Evolutionary conservation across 2,329 filamentous ascomycete genomes (phyloP).

Genomic region (Paecilomyces niveus): DNA sequence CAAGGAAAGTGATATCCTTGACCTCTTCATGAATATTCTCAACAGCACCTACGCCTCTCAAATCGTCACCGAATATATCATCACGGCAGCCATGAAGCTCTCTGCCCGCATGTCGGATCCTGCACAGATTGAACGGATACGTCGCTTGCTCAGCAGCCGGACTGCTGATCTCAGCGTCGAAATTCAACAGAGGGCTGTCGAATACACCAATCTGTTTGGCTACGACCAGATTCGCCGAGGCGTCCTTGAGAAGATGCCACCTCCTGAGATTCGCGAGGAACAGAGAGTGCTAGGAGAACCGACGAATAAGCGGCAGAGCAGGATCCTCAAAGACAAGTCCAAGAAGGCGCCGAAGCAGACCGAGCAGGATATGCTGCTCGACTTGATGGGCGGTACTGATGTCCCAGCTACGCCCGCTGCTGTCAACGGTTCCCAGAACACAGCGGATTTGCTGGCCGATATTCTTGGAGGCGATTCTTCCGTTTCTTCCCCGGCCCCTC

Average conservation of each 20-base stretch:
- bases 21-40: constrained; percentile 85
- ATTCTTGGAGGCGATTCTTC: constrained; percentile 72
- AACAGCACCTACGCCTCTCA: constrained; percentile 93
- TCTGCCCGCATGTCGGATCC: constrained; percentile 79
- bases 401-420: constrained; percentile 52
- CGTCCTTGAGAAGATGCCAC: constrained; percentile 95
- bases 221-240: constrained; percentile 81
- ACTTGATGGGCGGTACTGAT: constrained; percentile 80
- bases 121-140: constrained; percentile 78
- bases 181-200: constrained; percentile 90
- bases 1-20: constrained; percentile 81
- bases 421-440: constrained; percentile 58
- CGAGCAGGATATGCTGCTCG: constrained; percentile 84
- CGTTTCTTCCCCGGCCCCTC: constrained; percentile 47
- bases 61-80: constrained; percentile 88
- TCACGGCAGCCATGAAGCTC: constrained; percentile 90
- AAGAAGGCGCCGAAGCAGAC: constrained; percentile 72
- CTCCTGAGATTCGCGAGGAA: constrained; percentile 93
- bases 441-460: constrained; percentile 81
- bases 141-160: constrained; percentile 67
- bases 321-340: constrained; percentile 62
- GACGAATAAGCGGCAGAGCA: constrained; percentile 56
- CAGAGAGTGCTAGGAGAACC: constrained; percentile 83
- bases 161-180: constrained; percentile 89
- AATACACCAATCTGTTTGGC: constrained; percentile 90